phyloP scores from a whole-genome alignment of 305 asterid genomes.

The Coffea humblotiana region DNA sequence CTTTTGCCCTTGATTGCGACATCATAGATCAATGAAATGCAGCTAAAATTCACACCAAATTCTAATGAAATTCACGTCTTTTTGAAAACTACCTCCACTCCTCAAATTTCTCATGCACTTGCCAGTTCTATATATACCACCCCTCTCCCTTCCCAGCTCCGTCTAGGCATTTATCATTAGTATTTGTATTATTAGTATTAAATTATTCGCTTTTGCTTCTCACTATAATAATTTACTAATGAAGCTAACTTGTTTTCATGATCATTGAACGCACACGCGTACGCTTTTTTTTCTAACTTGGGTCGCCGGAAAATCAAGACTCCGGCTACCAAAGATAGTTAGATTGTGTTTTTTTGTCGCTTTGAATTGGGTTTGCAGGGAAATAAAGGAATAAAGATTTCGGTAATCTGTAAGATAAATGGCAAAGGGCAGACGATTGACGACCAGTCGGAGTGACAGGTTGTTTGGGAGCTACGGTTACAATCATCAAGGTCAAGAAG shows the following conservation, averaged over 20 bases:
- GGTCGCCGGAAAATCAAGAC: slow-evolving; percentile 41
- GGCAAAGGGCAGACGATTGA: slow-evolving; percentile 80
- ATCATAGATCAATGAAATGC: slow-evolving; percentile 34
- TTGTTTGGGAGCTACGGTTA: slow-evolving; percentile 50
- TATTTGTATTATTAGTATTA: too few species aligned
- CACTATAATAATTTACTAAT: background rate
- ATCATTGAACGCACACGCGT: background rate
- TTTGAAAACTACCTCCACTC: slow-evolving; percentile 8
- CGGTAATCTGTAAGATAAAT: slow-evolving; percentile 27
- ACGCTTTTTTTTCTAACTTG: slow-evolving; percentile 6
- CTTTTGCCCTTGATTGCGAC: slow-evolving; percentile 17
- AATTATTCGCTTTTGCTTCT: background rate
- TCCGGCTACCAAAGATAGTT: slow-evolving; percentile 27
- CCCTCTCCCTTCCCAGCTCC: slow-evolving; percentile 17
- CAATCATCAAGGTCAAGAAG: slow-evolving; percentile 38
- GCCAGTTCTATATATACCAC: slow-evolving; percentile 40
- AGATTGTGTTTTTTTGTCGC: background rate
- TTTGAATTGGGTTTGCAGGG: slow-evolving; percentile 12
- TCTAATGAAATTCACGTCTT: slow-evolving; percentile 39
- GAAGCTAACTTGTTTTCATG: slow-evolving; percentile 12
- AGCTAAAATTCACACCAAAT: slow-evolving; percentile 56
- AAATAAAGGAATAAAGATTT: slow-evolving; percentile 11
- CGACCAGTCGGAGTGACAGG: slow-evolving; percentile 69
- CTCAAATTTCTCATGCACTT: slow-evolving; percentile 8
- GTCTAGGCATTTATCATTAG: slow-evolving; percentile 12